phyloP scores from a whole-genome alignment of 2,329 filamentous ascomycete species.

The Neopestalotiopsis clavispora region DNA sequence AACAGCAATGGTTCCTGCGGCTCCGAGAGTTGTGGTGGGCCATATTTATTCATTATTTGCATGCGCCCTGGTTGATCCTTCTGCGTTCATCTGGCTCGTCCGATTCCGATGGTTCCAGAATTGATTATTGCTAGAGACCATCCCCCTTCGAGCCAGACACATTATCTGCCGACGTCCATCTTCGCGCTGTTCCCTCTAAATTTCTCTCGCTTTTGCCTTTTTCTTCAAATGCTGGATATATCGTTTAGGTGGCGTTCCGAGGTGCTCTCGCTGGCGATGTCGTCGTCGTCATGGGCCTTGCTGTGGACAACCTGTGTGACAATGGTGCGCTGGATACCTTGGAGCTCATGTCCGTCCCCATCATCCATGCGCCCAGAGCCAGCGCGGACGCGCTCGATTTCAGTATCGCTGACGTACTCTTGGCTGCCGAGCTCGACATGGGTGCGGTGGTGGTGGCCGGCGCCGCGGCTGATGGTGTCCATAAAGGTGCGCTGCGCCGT shows the following conservation, averaged over 20 bases:
- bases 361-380: neutral
- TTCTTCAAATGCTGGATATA: neutral
- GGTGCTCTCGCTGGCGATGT: neutral
- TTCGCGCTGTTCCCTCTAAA: too few relatives aligned
- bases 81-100: too few relatives aligned
- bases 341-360: neutral
- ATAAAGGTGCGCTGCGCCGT: constrained; percentile 13
- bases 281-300: neutral
- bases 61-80: too few relatives aligned
- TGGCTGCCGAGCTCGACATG: constrained; percentile 16
- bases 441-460: neutral
- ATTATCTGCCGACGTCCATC: too few relatives aligned
- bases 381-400: neutral
- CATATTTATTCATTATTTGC: too few relatives aligned
- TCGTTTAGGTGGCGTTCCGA: neutral
- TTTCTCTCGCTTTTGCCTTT: too few relatives aligned
- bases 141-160: too few relatives aligned
- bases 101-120: too few relatives aligned
- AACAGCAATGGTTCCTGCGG: too few relatives aligned
- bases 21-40: too few relatives aligned
- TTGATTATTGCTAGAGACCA: too few relatives aligned
- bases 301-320: constrained; percentile 17
- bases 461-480: constrained; percentile 4
- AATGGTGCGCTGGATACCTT: constrained; percentile 17
- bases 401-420: neutral